Conservation (phyloP, 768 basidiomycete species). For the Candolleomyces aberdarensis region DNA sequence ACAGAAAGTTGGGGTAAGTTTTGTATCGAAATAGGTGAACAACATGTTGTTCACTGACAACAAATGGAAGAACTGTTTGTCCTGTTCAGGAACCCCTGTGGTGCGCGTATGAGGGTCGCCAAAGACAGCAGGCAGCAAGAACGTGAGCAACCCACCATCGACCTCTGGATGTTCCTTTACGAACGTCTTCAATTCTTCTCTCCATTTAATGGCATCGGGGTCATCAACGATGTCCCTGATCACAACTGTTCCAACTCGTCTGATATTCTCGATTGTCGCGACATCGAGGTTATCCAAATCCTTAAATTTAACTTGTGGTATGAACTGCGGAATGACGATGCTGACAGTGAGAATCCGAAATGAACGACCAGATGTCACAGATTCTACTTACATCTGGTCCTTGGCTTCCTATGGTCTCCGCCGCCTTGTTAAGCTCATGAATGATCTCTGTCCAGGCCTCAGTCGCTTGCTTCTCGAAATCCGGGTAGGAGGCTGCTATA, state of each 20-base stretch:
- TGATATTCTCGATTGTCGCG: slow-evolving; percentile 48
- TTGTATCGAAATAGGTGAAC: background rate
- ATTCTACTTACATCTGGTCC: slow-evolving; percentile 45
- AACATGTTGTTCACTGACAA: slow-evolving; percentile 38
- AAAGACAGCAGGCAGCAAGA: slow-evolving; percentile 46
- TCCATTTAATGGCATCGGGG: slow-evolving; percentile 56
- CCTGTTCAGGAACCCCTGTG: slow-evolving; percentile 47
- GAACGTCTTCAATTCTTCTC: slow-evolving; percentile 51
- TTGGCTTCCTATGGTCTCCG: slow-evolving; percentile 39
- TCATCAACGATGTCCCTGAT: slow-evolving; percentile 60
- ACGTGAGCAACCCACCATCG: slow-evolving; percentile 41
- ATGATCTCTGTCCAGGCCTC: slow-evolving; percentile 60
- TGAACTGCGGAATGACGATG: slow-evolving; percentile 34
- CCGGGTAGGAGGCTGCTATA: slow-evolving; percentile 49
- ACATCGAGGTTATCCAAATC: slow-evolving; percentile 45
- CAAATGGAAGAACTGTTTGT: slow-evolving; percentile 73
- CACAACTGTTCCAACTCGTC: slow-evolving; percentile 55
- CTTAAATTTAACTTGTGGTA: slow-evolving; percentile 60
- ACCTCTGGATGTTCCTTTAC: slow-evolving; percentile 57
- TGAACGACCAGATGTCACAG: background rate
- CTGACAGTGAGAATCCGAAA: background rate
- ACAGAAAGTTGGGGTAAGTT: background rate
- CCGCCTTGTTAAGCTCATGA: slow-evolving; percentile 43
- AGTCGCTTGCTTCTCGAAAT: slow-evolving; percentile 47
- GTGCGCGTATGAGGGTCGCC: background rate